Base-by-base conservation (phyloP, 306 rosid genomes). In the Biancaea sappan region DNA sequence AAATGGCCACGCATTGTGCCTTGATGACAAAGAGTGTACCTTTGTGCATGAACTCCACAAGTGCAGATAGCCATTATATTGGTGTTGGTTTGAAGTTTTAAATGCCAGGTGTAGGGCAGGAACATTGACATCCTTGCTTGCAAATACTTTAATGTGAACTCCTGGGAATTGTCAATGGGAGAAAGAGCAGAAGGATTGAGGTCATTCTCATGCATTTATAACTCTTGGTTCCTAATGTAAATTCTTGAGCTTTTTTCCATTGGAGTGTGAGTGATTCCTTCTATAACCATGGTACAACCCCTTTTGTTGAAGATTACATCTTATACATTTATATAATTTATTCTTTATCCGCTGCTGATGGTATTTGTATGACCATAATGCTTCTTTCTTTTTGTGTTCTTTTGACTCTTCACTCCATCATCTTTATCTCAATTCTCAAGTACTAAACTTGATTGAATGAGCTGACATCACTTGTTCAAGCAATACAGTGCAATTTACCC, bases 381-480 rank as follows among this genome's bases (percentile, higher is more conserved):
- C 35, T 37, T 38, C 21, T 32, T 22, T 40, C 65, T 69, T 0
- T 46, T 29, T n/a, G 53, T 67, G 72, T 67, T 47, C 59, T 46
- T 40, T 46, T 47, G 58, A 47, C 19, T 38, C 11, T 47, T n/a
- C 21, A 47, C 11, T 47, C 26, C 21, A 47, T 28, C n/a, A 44
- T 22, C 61, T 21, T 26, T 58, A 71, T 71, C 44, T 37, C 61
- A 50, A 25, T 54, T 71, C 44, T 37, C 61, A 50, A 25, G 67
- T 31, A 40, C 43, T n/a, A 15, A 43, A 26, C 40, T 41, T 57
- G 57, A 57, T 57, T 2, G 4, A n/a, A 21, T 41, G 19, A 37
- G 0, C 7, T 41, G 41, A 26, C 46, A 26, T 43, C 12, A 38
- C 31, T 70, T 51, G 3, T 51, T 69, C 35, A 26, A 56, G 41